Percentiles rank a stretch among this genome's conserved stretches.
Conservation (phyloP, 148 eudicot species). For the Rhododendron mucronatum region DNA sequence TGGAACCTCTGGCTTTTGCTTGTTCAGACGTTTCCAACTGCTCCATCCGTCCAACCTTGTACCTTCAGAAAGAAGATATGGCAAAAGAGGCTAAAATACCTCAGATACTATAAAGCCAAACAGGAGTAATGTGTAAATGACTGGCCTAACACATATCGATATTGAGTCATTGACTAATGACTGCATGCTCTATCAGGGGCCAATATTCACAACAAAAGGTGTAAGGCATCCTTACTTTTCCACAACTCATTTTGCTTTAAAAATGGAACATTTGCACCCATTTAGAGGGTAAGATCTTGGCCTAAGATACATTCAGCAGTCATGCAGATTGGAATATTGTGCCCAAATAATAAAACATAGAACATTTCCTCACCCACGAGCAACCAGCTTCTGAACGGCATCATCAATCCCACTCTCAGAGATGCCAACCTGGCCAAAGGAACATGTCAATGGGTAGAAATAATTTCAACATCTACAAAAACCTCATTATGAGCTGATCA, state of each 20-base stretch:
- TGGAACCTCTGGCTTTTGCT: conserved; percentile 82
- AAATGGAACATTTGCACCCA: background rate
- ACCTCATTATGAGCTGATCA: background rate
- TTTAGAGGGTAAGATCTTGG: background rate
- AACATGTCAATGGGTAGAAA: conserved; percentile 2
- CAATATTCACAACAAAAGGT: conserved; percentile 4
- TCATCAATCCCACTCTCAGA: conserved; percentile 95
- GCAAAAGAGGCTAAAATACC: background rate
- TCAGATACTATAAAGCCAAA: background rate
- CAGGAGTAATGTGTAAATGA: background rate
- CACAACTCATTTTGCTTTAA: background rate
- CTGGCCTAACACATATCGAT: background rate
- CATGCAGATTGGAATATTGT: background rate
- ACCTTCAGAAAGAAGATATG: conserved; percentile 43
- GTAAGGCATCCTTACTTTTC: background rate
- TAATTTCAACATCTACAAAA: background rate
- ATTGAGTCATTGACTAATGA: background rate
- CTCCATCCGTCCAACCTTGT: conserved; percentile 94
- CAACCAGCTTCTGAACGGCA: conserved; percentile 88
- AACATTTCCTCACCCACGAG: conserved; percentile 73
- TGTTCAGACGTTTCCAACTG: conserved; percentile 90
- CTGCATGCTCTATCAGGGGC: background rate
- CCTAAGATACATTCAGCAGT: background rate
- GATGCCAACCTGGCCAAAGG: conserved; percentile 71
- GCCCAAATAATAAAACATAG: background rate